Evolutionary conservation across 1,284 basidiomycete species (phyloP), one percentile per base, ranked within the genome.

Genomic region (Veloporphyrellus conicus): DNA sequence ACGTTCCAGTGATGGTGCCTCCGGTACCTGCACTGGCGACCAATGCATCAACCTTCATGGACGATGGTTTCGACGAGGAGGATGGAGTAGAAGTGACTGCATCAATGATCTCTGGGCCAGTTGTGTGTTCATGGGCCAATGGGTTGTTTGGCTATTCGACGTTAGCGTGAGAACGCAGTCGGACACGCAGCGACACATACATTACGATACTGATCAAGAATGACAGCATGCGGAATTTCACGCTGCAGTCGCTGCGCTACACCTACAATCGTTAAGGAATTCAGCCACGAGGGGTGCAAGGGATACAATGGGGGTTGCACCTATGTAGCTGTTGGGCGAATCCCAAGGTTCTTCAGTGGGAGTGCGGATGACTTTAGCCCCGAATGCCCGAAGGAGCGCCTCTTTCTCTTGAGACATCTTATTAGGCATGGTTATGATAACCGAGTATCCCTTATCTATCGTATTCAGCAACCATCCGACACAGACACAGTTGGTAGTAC

Each of bases 331-430:
- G 43, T 92, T 85, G 12, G 90, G 87, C 9, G 85, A 78, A 57
- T 93, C 84, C 77, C 81, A 92, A 15, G 90, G 82, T 3, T 90
- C 92, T 54, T 86, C 87, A 22, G 82, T 93, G n/a, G 94, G 94
- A 11, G 95, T 98, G 46, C 95, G 85, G 43, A 98, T 77, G 44
- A 99, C 92, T 67, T 94, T 87, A 4, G 95, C 94, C 10, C 95
- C 95, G 3, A 98, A 76, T 0, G 93, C 92, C 47, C 89, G 83
- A 38, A 99, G 76, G 33, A 91, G 82, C 10, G 91, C 90, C 71
- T 95, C 93, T 70, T 99, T 99, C 72, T 99, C 94, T 50, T 86
- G 71, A 4, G 89, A 93, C 95, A 98, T 99, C 74, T 98, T 99
- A 64, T 93, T 86, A 41, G 94, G 95, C 64, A 96, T 74, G 48